These are phyloP conservation scores for Malus hybrid DNA, from an alignment of 331 rosid species.

Conservation along the genomic window DNA sequence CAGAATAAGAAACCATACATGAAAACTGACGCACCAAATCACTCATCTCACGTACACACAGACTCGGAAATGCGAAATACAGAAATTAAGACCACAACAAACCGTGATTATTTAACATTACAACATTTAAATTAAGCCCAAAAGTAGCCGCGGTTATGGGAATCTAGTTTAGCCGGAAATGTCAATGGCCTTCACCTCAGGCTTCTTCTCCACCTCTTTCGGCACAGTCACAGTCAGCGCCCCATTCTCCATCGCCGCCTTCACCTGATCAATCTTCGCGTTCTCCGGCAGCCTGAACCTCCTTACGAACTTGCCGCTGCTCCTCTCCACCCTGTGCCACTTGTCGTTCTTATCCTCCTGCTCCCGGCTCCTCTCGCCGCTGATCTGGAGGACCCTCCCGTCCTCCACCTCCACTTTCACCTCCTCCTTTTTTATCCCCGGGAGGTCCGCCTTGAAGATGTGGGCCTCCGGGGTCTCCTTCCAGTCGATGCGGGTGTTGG, in stretches of 20 bases:
- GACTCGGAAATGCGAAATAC: not conserved
- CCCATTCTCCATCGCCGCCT: conserved; percentile 49
- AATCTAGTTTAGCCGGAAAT: conserved; percentile 30
- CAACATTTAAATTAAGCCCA: not conserved
- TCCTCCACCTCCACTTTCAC: conserved; percentile 61
- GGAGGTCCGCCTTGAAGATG: conserved; percentile 52
- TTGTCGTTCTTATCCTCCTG: conserved; percentile 49
- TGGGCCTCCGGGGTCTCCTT: conserved; percentile 56
- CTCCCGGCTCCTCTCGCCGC: conserved; percentile 51
- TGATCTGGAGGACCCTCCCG: conserved; percentile 45
- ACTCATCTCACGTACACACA: not conserved
- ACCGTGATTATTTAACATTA: not conserved
- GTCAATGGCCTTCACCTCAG: conserved; percentile 35
- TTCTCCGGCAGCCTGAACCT: conserved; percentile 64
- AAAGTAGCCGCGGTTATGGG: not conserved
- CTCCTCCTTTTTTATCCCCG: conserved; percentile 52
- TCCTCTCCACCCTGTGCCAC: conserved; percentile 63
- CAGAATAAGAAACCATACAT: not conserved
- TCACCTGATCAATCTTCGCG: conserved; percentile 40
- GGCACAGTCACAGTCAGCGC: conserved; percentile 52
- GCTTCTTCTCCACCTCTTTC: conserved; percentile 37
- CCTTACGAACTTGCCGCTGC: conserved; percentile 44
- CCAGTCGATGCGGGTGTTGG: conserved; percentile 55
- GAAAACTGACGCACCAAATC: not conserved
- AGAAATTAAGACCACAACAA: not conserved